These are phyloP conservation scores for Eucalyptus rudis DNA, from an alignment of 345 rosid genomes.

Conservation along the genomic window DNA sequence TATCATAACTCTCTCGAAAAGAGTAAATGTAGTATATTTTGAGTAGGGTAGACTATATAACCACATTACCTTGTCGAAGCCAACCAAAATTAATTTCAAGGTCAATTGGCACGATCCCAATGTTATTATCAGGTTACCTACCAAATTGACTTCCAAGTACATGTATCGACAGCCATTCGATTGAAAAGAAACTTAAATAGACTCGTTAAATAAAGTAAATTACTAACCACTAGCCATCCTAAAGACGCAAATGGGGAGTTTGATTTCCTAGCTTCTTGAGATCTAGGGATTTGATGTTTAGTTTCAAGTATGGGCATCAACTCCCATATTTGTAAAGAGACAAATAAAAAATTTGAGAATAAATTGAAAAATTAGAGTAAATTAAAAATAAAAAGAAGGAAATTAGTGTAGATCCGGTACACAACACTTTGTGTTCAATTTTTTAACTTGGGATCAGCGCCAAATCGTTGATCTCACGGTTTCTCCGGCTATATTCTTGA, in stretches of 20 bases:
- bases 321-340: accelerated
- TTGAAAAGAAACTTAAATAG: neutral
- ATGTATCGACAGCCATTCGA: neutral
- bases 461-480: neutral
- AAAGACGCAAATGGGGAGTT: no score
- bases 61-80: neutral
- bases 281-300: accelerated
- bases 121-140: neutral
- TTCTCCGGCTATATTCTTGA: no score
- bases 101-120: neutral
- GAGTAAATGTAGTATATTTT: neutral
- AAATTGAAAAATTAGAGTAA: no score
- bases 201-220: no score
- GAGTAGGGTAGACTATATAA: neutral
- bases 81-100: neutral
- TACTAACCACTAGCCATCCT: no score
- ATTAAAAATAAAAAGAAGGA: neutral
- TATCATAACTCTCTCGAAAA: accelerated
- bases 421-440: neutral
- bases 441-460: neutral
- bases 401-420: accelerated
- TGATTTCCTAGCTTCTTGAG: accelerated
- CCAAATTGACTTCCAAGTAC: accelerated
- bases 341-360: accelerated
- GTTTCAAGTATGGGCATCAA: accelerated